Evolutionary conservation across 805 yeast species (phyloP), one percentile per base, ranked within the genome.

Genomic region (Grigorovia humatica): DNA sequence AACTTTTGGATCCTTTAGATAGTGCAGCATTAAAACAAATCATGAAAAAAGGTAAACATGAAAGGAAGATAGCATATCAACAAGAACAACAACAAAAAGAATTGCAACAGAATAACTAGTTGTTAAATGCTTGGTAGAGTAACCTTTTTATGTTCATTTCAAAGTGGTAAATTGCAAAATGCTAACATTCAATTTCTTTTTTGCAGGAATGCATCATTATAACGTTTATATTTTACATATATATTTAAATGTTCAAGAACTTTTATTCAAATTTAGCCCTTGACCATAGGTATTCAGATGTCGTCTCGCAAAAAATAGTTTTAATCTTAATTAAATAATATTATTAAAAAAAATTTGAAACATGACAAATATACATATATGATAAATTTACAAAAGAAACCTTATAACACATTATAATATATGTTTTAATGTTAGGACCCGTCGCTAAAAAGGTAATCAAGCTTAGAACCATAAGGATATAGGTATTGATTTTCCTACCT

Each of bases 11-110:
- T 69, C 99, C 99, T 9, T 74, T 93, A 59, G 98, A 91, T 70
- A 80, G 95, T 49, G 84, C 85, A 18, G 96, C 96, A 4, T 77
- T 93, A 69, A 90, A 91, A 65, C 96, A 87, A 66, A 93, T 88
- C 48, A 88, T 91, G 97, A 85, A 84, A 59, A 85, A 83, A 70
- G 96, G 96, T n/a, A 83, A 86, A 61, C 84, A 85, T 55, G 96
- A 90, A 66, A 74, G 98, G 58, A 79, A 85, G 59, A 67, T 75
- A 50, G 90, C 88, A 17, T 71, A 69, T 52, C 63, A 71, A 53
- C 67, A 64, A 49, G 67, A 63, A 46, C 29, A 44, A 27, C 54
- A 54, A 47, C 48, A 51, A 18, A 41, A 47, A 12, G 52, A 49
- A 38, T n/a, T 38, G 13, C 20, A 43, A 43, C 23, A 35, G 18